Percentiles rank a stretch among this genome's conserved stretches.
These are phyloP conservation scores for Solanum pinnatisectum DNA, from an alignment of 257 asterid genomes.

Conservation along the genomic window DNA sequence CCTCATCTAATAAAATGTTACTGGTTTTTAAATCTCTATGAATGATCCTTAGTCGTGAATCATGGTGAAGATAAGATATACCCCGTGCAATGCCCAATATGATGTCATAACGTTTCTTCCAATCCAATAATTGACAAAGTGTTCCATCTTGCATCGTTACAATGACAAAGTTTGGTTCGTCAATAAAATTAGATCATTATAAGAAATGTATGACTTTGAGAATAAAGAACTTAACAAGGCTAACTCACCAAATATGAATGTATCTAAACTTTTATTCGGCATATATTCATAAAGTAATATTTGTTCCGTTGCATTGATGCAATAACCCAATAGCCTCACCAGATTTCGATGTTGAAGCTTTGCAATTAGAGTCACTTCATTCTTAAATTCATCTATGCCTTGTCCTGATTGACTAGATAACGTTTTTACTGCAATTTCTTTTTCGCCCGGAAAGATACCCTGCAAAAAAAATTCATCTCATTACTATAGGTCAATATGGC, in stretches of 20 bases:
- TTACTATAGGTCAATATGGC: background rate
- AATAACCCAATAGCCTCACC: background rate
- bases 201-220: background rate
- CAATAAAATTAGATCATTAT: background rate
- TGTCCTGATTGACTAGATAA: constrained; percentile 15
- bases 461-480: background rate
- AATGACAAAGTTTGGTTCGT: background rate
- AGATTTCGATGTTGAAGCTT: constrained; percentile 3
- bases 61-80: background rate
- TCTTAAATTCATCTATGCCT: constrained; percentile 18
- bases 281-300: constrained; percentile 5
- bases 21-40: background rate
- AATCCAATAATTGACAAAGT: background rate
- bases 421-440: constrained; percentile 22
- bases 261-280: constrained; percentile 2
- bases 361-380: constrained; percentile 1
- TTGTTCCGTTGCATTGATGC: constrained; percentile 8
- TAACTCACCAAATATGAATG: constrained; percentile 11
- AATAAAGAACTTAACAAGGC: background rate
- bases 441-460: constrained; percentile 1
- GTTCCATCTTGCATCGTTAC: background rate
- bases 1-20: background rate
- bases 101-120: background rate
- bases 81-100: constrained; percentile 5
- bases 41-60: constrained; percentile 1